Percentiles rank a stretch among this genome's conserved stretches.
Conservation (phyloP, 352 stramenopile species). For the Pelagophyceae sp. region DNA sequence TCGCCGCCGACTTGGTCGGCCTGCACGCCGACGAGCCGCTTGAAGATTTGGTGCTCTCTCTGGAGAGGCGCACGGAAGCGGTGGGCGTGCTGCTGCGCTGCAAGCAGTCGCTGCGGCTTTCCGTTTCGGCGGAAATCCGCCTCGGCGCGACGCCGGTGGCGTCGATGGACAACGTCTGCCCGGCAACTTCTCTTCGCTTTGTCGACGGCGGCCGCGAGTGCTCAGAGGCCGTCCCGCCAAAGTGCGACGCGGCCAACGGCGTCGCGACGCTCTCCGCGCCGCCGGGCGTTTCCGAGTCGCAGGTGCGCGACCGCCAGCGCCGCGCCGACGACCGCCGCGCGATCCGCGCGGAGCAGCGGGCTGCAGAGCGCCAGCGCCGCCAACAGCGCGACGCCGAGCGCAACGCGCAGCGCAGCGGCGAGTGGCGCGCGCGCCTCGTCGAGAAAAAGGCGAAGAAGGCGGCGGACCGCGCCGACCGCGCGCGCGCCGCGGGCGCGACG, state of each 20-base stretch:
- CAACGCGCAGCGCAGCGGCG: conserved; percentile 19
- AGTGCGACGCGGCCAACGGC: not conserved
- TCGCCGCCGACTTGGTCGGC: conserved; percentile 20
- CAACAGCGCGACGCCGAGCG: conserved; percentile 8
- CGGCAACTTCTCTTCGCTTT: not conserved
- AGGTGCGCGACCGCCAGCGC: not conserved
- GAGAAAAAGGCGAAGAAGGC: conserved; percentile 24
- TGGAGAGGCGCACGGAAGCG: conserved; percentile 21
- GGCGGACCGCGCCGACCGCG: conserved; percentile 24
- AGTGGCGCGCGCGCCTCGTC: conserved; percentile 16
- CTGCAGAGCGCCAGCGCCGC: conserved; percentile 21
- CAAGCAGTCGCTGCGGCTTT: not conserved
- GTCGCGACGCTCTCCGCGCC: conserved; percentile 8
- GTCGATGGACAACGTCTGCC: not conserved
- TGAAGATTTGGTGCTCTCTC: conserved; percentile 21
- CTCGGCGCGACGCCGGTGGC: not conserved
- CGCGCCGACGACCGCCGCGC: conserved; percentile 18
- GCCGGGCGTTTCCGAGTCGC: conserved; percentile 18
- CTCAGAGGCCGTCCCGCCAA: not conserved
- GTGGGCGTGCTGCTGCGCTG: not conserved
- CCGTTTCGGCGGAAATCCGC: not conserved
- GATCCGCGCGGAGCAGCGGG: not conserved
- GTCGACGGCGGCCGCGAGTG: not conserved
- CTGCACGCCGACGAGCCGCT: not conserved
- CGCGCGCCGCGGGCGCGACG: conserved; percentile 19